A percentile compares a stretch with the other conserved stretches of the same genome.
Conservation (phyloP, 805 yeast genomes). For the Starmerella floricola region DNA sequence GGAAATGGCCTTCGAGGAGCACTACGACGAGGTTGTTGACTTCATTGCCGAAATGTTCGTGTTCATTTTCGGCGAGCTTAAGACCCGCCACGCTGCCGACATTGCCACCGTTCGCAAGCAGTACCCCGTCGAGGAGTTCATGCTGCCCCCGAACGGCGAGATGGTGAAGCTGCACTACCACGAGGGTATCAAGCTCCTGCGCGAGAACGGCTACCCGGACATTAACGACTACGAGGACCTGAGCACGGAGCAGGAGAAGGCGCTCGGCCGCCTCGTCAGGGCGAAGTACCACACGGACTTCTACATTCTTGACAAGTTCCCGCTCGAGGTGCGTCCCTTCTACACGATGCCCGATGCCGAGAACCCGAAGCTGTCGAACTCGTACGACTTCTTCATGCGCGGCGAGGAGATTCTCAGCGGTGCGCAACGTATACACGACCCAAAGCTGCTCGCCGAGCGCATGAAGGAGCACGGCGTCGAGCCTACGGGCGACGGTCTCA, state of each 20-base stretch:
- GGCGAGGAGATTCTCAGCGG: conserved; percentile 99
- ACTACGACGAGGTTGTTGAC: conserved; percentile 80
- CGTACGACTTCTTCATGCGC: conserved; percentile 99
- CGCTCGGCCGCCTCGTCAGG: conserved; percentile 79
- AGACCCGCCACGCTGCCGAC: conserved; percentile 65
- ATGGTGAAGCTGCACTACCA: conserved; percentile 82
- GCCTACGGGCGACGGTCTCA: conserved; percentile 67
- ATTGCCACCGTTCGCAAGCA: conserved; percentile 84
- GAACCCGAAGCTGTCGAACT: conserved; percentile 87
- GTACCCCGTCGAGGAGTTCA: conserved; percentile 95
- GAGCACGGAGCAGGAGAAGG: conserved; percentile 87
- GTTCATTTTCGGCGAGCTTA: conserved; percentile 76
- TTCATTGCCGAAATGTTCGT: conserved; percentile 60
- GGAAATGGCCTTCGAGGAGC: conserved; percentile 97
- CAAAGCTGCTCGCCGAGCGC: conserved; percentile 67
- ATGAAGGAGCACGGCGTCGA: conserved; percentile 74
- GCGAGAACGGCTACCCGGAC: conserved; percentile 77
- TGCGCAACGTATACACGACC: conserved; percentile 97
- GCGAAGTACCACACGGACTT: conserved; percentile 95
- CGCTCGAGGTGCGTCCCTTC: conserved; percentile 91
- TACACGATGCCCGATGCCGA: conserved; percentile 98
- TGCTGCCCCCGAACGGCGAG: conserved; percentile 84
- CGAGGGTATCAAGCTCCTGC: conserved; percentile 79
- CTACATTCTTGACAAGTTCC: conserved; percentile 96
- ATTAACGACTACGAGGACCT: conserved; percentile 72